Conservation (phyloP, 768 basidiomycete genomes). For the Kwoniella dendrophila region DNA sequence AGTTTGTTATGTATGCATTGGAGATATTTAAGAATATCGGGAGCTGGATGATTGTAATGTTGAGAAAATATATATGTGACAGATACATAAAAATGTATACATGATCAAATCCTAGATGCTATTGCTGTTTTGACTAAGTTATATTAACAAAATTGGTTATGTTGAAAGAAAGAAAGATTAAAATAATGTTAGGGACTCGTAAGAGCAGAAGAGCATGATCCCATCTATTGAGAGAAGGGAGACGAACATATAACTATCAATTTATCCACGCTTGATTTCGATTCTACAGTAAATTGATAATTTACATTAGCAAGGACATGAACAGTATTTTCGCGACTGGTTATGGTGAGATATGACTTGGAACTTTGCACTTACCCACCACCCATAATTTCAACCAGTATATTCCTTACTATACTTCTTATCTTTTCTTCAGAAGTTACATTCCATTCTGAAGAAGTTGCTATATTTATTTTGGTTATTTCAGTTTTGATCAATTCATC, state of each 20-base stretch:
- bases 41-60: neutral
- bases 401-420: conserved; percentile 15
- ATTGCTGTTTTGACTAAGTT: too few species aligned
- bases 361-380: conserved; percentile 21
- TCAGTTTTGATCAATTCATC: conserved; percentile 5
- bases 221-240: neutral
- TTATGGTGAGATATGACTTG: too few species aligned
- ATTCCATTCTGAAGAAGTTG: conserved; percentile 23
- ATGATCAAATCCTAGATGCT: too few species aligned
- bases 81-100: conserved; percentile 8
- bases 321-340: neutral
- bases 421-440: conserved; percentile 21
- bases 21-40: neutral
- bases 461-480: conserved; percentile 11
- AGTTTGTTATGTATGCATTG: neutral
- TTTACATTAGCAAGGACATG: too few species aligned
- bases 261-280: conserved; percentile 9
- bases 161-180: too few species aligned
- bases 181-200: too few species aligned
- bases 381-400: conserved; percentile 27
- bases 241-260: neutral
- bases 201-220: too few species aligned
- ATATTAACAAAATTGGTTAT: too few species aligned
- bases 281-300: conserved; percentile 7
- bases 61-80: neutral